Conservation (phyloP, 352 stramenopile species). For the Elongisporangium senticosum region DNA sequence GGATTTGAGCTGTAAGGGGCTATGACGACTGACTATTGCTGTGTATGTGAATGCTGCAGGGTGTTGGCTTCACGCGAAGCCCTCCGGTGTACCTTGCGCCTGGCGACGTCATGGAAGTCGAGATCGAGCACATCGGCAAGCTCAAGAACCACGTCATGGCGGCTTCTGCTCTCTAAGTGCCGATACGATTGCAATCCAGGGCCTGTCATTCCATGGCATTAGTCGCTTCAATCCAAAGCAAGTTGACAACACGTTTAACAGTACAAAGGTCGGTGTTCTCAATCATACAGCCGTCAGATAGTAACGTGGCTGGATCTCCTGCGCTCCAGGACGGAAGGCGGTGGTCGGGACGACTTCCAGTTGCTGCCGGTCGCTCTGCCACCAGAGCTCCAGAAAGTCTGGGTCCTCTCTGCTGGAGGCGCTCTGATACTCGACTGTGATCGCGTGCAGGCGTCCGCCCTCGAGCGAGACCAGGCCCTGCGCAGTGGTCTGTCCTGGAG, state of each 20-base stretch:
- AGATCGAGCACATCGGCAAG: conserved; percentile 88
- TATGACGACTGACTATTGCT: neutral
- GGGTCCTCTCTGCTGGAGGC: conserved; percentile 6
- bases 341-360: conserved; percentile 16
- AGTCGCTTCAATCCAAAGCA: neutral
- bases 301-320: conserved; percentile 26
- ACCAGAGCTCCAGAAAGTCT: conserved; percentile 17
- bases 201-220: neutral
- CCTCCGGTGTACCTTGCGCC: conserved; percentile 81
- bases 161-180: conserved; percentile 51
- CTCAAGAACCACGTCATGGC: conserved; percentile 80
- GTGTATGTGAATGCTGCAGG: conserved; percentile 20
- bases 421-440: conserved; percentile 39
- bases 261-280: neutral
- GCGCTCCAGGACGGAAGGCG: conserved; percentile 14
- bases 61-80: conserved; percentile 84
- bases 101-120: conserved; percentile 87
- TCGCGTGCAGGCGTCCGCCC: conserved; percentile 22
- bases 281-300: conserved; percentile 3
- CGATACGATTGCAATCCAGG: neutral
- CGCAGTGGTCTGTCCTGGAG: conserved; percentile 5
- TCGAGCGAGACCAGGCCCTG: conserved; percentile 15
- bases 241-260: neutral
- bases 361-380: conserved; percentile 21
- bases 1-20: neutral